Base-by-base conservation (phyloP, 768 basidiomycete genomes). In the Leccinum subgranulosum region DNA sequence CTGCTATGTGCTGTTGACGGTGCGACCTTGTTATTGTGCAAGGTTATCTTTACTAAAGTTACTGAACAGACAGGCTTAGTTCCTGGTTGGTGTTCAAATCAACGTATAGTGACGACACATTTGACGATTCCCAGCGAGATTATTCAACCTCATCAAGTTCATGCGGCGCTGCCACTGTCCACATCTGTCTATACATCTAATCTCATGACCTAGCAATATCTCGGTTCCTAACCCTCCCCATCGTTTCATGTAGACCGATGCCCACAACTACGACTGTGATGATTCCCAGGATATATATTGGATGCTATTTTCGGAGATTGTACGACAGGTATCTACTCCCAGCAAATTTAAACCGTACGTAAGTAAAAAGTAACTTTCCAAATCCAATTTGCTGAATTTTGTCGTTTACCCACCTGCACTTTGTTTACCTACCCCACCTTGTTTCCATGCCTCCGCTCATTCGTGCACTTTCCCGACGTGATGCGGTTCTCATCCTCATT, bases 401-500 rank as follows among this genome's bases (percentile, higher is more conserved):
- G 3, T 14, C n/a, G 12, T 51, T 55, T 19, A 15, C 14, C 53
- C 6, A 8, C 47, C 25, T 4, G 25, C 28, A 9, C 27, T 23
- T 46, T 53, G 17, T n/a, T 27, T 10, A 11, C 12, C 28, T 27
- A 39, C 34, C 21, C 25, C 27, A 39, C 41, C 23, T 19, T 34
- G 11, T 51, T 54, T 12, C 50, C 51, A 79, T 77, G 73, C 60
- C 77, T 50, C 17, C 61, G 9, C 69, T 78, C 50, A 70, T 78
- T 64, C 76, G 78, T 34, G 59, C 74, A 39, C 65, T 85, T 29
- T 76, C 84, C 8, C 73, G 81, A 29, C 76, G 84, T 31, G 85
- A 88, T 72, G 84, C 78, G 19, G 60, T 86, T 55, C 80, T 87
- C 58, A 69, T 87, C 55, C 75, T 85, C 45, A 59, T 85, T 14